Conservation (phyloP, 805 yeast species). For the Torulaspora franciscae region DNA sequence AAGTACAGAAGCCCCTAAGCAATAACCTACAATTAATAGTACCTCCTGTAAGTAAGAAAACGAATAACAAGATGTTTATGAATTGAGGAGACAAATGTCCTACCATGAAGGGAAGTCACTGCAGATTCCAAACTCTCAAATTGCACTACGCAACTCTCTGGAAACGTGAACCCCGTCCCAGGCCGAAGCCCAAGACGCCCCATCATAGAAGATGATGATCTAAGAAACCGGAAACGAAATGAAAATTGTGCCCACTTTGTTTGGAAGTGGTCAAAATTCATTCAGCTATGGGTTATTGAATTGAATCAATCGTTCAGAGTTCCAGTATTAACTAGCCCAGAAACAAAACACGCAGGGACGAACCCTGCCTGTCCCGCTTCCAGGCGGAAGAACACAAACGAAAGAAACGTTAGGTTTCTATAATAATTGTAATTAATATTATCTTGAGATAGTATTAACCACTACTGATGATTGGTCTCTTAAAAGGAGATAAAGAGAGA, state of each 20-base stretch:
- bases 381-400: conserved; percentile 26
- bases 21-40: neutral
- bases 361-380: neutral
- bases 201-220: conserved; percentile 34
- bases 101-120: conserved; percentile 35
- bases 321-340: conserved; percentile 37
- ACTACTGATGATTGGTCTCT: conserved; percentile 39
- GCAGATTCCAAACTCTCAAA: conserved; percentile 34
- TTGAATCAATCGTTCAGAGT: conserved; percentile 27
- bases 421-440: conserved; percentile 37
- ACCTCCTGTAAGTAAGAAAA: conserved; percentile 14
- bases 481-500: conserved; percentile 12
- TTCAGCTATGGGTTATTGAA: conserved; percentile 39
- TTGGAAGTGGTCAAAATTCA: conserved; percentile 37
- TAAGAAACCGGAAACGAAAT: conserved; percentile 43
- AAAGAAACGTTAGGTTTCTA: conserved; percentile 37
- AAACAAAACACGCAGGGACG: conserved; percentile 8
- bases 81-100: conserved; percentile 22
- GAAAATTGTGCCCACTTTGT: conserved; percentile 37
- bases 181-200: conserved; percentile 15
- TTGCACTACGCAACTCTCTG: conserved; percentile 33
- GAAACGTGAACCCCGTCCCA: conserved; percentile 29
- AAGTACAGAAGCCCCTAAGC: conserved; percentile 1
- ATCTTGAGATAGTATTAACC: conserved; percentile 42
- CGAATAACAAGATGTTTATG: conserved; percentile 1